Base-by-base conservation (phyloP, 2,329 filamentous ascomycete species). In the Phyllachora maydis region DNA sequence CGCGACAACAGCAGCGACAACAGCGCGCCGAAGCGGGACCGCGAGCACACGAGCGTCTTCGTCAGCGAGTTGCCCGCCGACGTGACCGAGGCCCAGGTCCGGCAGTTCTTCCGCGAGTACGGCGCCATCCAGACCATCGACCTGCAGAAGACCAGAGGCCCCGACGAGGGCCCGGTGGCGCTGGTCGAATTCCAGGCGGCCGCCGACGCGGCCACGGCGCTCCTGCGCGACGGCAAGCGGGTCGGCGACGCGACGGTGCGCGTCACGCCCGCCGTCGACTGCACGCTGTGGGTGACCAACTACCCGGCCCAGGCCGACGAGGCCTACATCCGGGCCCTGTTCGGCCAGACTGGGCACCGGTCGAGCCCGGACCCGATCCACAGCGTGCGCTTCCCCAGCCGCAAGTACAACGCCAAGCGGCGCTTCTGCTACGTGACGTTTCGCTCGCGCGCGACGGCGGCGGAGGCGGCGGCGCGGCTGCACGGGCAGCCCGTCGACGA, bases 371-470 rank as follows among this genome's bases (percentile, higher is more conserved):
- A n/a, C n/a, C n/a, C n/a, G n/a, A 71, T 98, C 26, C 58, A 91
- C 26, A 78, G 73, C 37, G 62, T 95, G 24, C 73, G 88, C 12
- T 88, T 88, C 50, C 88, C 88, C 2, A 92, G 81, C 27, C 63
- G 98, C 24, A 90, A 90, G 43, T 82, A 64, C 45, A 85, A 93
- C 38, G 72, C 74, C 2, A 72, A 78, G 35, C 77, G 88, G 16
- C 74, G 88, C 13, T 98, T 98, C 51, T 93, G 83, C 52, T 98
- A 98, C 45, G 60, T 93, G 5, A 79, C 90, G n/a, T 93, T 93
- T 42, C 61, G 49, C 20, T 46, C 45, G 26, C 38, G 41, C 4
- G 32, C 35, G 9, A 54, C 27, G 4, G 47, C 49, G 0, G 46
- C 50, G 33, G 40, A 51, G 4, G 53, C 39, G 4, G 41, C 43